Evolutionary conservation across 2,329 filamentous ascomycete genomes (phyloP), one percentile per base, ranked within the genome.

Genomic region (Torrubiella hemipterigena): DNA sequence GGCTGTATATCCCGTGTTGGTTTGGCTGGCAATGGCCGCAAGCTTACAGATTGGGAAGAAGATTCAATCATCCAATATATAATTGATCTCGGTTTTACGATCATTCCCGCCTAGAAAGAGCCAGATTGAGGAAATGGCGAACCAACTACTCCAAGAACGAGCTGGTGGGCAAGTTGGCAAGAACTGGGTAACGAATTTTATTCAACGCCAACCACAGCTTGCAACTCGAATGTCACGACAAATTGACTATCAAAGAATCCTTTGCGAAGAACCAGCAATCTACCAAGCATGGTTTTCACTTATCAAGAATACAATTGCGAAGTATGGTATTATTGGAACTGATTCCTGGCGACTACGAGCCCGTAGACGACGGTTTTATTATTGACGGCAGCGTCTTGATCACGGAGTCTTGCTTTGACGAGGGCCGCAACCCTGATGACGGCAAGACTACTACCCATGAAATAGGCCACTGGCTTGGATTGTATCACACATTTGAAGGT

Each of bases 301-400:
- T 17, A 11, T 11, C 6, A n/a, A 19, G 7, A 3, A 4, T 9
- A 29, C 27, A 2, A 19, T 29, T 19, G 16, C 18, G 10, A 7
- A 29, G 19, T 29, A 29, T 6, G 20, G 20, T n/a, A 22, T n/a
- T 8, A 8, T 22, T 8, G 20, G n/a, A 8, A 38, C 34, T 8
- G 40, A 35, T 28, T 30, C 39, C 29, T 42, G n/a, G n/a, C n/a
- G n/a, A n/a, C n/a, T n/a, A n/a, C n/a, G n/a, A n/a, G n/a, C n/a
- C n/a, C n/a, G n/a, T n/a, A n/a, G 10, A 11, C 22, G 22, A 24
- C 6, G 27, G 26, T 17, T 53, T 56, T 44, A 46, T 49, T 35
- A 32, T 36, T 4, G 52, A 55, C 27, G 51, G 51, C 18, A 61
- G 59, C 46, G 43, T 45, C 29, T 46, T 58, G 31, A 45, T 52